A percentile compares a stretch with the other conserved stretches of the same genome.
phyloP scores from a whole-genome alignment of 768 basidiomycete genomes.

The Omphalotus guepiniiformis region DNA sequence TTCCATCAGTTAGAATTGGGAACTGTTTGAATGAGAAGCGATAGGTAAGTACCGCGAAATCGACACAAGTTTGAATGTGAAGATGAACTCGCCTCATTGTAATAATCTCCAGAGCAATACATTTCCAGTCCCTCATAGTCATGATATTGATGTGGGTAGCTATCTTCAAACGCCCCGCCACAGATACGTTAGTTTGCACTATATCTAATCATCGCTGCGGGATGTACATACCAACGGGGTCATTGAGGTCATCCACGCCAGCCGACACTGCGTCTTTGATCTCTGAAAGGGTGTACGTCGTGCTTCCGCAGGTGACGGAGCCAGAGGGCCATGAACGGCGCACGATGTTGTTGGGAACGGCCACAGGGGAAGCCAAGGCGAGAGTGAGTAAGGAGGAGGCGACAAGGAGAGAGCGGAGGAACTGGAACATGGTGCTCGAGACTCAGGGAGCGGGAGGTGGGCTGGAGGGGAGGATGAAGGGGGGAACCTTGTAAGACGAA shows the following conservation, averaged over 20 bases:
- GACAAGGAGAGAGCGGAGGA: not conserved
- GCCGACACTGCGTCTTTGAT: slow-evolving; percentile 13
- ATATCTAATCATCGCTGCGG: too few species aligned
- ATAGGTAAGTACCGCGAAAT: not conserved
- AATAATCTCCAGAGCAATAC: slow-evolving; percentile 15
- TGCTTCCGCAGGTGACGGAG: slow-evolving; percentile 17
- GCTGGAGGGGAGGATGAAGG: too few species aligned
- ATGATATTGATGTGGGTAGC: slow-evolving; percentile 19
- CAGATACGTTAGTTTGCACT: not conserved
- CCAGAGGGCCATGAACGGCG: slow-evolving; percentile 16
- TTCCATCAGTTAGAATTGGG: slow-evolving; percentile 16
- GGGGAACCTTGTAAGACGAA: too few species aligned
- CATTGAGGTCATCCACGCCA: slow-evolving; percentile 13
- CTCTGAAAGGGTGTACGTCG: slow-evolving; percentile 14
- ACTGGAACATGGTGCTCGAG: too few species aligned
- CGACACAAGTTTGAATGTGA: not conserved
- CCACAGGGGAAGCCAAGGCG: not conserved
- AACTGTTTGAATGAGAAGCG: slow-evolving; percentile 6
- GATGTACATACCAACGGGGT: slow-evolving; percentile 13
- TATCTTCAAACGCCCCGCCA: slow-evolving; percentile 8
- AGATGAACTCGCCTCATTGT: slow-evolving; percentile 12
- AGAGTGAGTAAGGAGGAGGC: not conserved
- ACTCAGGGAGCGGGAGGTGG: too few species aligned
- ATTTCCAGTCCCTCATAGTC: slow-evolving; percentile 18
- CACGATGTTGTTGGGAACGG: not conserved